These are phyloP conservation scores for Halophytophthora polymorphica DNA, from an alignment of 352 stramenopile genomes.

Conservation along the genomic window DNA sequence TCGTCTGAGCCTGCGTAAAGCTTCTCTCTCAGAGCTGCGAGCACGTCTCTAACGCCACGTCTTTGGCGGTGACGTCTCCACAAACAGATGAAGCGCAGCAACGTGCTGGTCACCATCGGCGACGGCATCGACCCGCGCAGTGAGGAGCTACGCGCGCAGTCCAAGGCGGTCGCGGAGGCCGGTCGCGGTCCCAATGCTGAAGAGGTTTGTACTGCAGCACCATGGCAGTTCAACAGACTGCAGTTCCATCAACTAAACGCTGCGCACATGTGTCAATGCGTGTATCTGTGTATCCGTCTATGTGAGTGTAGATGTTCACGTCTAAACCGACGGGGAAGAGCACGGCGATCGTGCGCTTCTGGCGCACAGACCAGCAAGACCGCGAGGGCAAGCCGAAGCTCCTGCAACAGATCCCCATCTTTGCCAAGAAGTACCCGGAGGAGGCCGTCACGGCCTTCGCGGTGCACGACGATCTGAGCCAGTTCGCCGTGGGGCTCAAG, in stretches of 20 bases:
- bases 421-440: constrained; percentile 86
- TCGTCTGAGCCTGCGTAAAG: neutral
- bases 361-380: constrained; percentile 87
- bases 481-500: constrained; percentile 77
- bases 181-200: constrained; percentile 52
- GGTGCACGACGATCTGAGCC: constrained; percentile 79
- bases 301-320: constrained; percentile 52
- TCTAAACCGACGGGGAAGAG: constrained; percentile 60
- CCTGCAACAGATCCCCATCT: constrained; percentile 83
- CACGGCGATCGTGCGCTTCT: constrained; percentile 80
- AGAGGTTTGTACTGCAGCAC: constrained; percentile 29
- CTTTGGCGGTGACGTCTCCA: neutral
- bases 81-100: constrained; percentile 83
- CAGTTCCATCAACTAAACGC: neutral
- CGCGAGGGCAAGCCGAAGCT: constrained; percentile 82
- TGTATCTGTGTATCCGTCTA: neutral
- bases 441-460: constrained; percentile 85
- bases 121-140: constrained; percentile 81
- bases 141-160: constrained; percentile 74
- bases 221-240: neutral
- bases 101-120: constrained; percentile 82
- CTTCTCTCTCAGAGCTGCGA: neutral
- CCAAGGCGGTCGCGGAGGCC: constrained; percentile 74
- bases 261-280: constrained; percentile 4
- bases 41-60: neutral